phyloP scores from a whole-genome alignment of 176 grass and related monocot genomes.

The Carex myosuroides region DNA sequence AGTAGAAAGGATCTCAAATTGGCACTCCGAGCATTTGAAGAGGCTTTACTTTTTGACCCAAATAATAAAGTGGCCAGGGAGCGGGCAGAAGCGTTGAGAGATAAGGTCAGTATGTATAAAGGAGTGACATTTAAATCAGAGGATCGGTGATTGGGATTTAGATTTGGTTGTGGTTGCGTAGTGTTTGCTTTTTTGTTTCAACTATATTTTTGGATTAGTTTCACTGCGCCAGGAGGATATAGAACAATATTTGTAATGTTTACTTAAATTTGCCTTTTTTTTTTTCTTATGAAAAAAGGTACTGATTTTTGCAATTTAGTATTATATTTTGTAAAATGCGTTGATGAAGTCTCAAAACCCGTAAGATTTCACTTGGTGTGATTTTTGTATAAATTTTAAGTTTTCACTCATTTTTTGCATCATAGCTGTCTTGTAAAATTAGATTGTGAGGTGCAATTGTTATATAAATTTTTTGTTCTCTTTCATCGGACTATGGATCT shows the following conservation, averaged over 20 bases:
- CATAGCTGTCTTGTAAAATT: no score
- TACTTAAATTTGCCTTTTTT: no score
- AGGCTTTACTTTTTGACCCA: conserved; percentile 81
- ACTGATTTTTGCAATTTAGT: no score
- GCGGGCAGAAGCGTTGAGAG: conserved; percentile 54
- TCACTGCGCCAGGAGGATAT: neutral
- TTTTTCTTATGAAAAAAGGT: no score
- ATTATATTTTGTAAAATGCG: no score
- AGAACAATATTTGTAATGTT: neutral
- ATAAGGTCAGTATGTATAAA: conserved; percentile 66
- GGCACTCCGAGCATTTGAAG: conserved; percentile 81
- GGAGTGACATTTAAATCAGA: conserved; percentile 66
- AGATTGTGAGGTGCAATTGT: no score
- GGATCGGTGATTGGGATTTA: conserved; percentile 26
- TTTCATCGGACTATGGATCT: no score
- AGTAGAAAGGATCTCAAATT: conserved; percentile 62
- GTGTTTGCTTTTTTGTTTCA: neutral
- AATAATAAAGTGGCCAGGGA: conserved; percentile 86
- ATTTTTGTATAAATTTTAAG: no score
- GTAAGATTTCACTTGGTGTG: no score
- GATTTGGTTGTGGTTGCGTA: neutral
- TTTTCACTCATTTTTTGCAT: no score
- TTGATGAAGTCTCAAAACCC: no score
- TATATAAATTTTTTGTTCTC: no score
- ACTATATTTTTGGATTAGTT: neutral